Conservation (phyloP, 441 rosid genomes). For the Theobroma grandiflorum region DNA sequence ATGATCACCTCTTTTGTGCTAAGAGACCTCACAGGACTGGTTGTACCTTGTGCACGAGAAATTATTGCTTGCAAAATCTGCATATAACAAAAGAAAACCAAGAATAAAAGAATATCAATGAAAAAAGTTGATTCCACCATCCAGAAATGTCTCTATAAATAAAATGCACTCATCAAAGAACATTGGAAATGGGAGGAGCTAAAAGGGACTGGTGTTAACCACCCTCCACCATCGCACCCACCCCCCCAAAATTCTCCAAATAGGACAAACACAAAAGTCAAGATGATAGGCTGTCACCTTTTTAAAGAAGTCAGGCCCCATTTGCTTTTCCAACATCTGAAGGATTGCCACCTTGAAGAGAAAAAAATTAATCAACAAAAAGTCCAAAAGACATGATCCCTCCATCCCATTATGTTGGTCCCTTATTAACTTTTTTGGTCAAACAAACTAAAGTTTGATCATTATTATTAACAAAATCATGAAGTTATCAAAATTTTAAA, state of each 20-base stretch:
- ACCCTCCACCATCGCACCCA: neutral
- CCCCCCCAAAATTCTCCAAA: neutral
- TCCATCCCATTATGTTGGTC: no score
- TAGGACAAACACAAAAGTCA: neutral
- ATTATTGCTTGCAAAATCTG: constrained; percentile 96
- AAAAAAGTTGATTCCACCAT: neutral
- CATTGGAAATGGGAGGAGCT: neutral
- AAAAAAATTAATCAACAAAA: constrained; percentile 28
- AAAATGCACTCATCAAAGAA: neutral
- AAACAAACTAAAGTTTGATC: no score
- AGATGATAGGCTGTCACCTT: constrained; percentile 60
- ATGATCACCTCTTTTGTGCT: constrained; percentile 93
- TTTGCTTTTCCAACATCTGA: constrained; percentile 99
- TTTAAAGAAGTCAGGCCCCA: constrained; percentile 97
- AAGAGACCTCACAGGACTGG: constrained; percentile 73
- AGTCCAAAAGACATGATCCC: neutral
- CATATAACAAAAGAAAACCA: constrained; percentile 26
- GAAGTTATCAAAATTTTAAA: no score
- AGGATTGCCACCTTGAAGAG: constrained; percentile 84
- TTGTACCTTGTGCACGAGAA: constrained; percentile 73
- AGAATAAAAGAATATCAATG: neutral
- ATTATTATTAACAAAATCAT: no score
- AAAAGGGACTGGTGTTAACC: neutral
- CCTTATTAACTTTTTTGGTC: no score
- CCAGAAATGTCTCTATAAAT: neutral